Evolutionary conservation across 2,329 filamentous ascomycete species (phyloP), one percentile per base, ranked within the genome.

Genomic region (Fonsecaea nubica): DNA sequence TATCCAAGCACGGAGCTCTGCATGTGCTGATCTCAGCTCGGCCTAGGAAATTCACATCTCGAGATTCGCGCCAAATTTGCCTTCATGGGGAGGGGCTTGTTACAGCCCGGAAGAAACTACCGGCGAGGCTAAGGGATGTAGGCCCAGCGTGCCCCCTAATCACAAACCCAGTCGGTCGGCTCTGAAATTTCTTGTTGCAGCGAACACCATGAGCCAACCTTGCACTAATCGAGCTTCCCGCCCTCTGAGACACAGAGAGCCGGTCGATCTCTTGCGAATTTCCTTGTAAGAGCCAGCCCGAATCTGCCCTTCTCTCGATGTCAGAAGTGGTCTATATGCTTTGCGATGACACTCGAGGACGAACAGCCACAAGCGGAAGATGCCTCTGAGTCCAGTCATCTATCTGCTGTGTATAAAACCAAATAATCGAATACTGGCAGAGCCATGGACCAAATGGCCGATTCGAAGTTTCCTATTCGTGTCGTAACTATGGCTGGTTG

Each of bases 41-140:
- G 8, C 18, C 42, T 9, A 48, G 18, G 25, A 45, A 48, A 25
- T 48, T 3, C 18, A 8, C n/a, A 25, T 10, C 9, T 15, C 18
- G 12, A 50, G 8, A 25, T 50, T 1, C 12, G 18, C 45, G 21
- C 18, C 30, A 48, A 42, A 13, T 45, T 36, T 50, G 25, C 25
- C 30, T 59, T 35, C n/a, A 1, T 15, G 40, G 45, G 25, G 9
- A 25, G 13, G 13, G 40, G 25, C 7, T 13, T 30, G 35, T 40
- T 40, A 21, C 12, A 58, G 57, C 38, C 57, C 57, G 57, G 57
- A 50, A n/a, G 25, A 59, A 50, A 50, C 50, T 50, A 50, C 57
- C 57, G 57, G 57, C 38, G 38, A 59, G 25, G 25, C 38, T 7
- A 12, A 9, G 30, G 57, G 25, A 13, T 50, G 18, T 25, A 50